Evolutionary conservation across 2,329 filamentous ascomycete species (phyloP).

Genomic region (Neofusicoccum umdonicola): DNA sequence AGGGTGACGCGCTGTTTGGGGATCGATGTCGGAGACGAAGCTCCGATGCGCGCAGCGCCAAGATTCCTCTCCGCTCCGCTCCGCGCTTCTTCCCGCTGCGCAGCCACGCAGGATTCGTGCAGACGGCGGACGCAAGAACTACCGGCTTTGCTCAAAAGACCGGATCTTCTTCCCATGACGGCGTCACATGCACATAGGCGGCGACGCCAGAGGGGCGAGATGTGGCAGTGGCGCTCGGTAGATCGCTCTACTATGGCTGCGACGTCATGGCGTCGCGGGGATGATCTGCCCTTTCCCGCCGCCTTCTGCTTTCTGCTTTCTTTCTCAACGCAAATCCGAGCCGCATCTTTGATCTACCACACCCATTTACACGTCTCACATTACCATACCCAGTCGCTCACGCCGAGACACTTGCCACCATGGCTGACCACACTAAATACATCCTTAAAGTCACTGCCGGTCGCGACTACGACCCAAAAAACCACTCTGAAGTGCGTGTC

Average conservation of each 20-base stretch:
- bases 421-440: conserved; percentile 65
- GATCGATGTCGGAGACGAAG: background rate
- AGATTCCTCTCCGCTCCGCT: background rate
- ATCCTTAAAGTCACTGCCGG: conserved; percentile 80
- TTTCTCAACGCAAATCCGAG: background rate
- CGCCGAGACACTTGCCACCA: conserved; percentile 20
- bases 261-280: conserved; percentile 13
- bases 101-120: too few relatives aligned
- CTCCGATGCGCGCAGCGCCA: background rate
- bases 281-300: background rate
- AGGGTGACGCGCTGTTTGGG: conserved; percentile 17
- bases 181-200: too few relatives aligned
- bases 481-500: conserved; percentile 72
- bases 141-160: too few relatives aligned
- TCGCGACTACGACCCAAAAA: conserved; percentile 67
- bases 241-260: background rate
- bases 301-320: background rate
- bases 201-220: background rate
- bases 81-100: background rate
- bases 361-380: background rate
- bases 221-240: background rate
- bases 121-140: too few relatives aligned
- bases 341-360: background rate
- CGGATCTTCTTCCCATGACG: too few relatives aligned
- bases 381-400: background rate